Conservation (phyloP, 2,329 filamentous ascomycete genomes). For the Colletotrichum zoysiae region DNA sequence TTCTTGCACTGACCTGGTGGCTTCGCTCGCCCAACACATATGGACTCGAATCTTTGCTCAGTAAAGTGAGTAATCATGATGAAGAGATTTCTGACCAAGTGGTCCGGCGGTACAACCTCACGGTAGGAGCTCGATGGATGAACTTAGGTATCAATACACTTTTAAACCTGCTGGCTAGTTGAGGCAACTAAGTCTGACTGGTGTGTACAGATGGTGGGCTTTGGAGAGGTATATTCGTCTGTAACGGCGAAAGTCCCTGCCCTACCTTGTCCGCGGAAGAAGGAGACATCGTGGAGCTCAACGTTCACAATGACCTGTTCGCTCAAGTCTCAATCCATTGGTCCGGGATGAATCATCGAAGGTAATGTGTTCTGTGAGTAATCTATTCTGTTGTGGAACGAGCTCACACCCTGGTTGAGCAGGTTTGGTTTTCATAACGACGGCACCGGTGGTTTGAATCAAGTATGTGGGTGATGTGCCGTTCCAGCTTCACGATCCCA, state of each 20-base stretch:
- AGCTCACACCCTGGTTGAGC: not conserved
- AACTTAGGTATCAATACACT: constrained; percentile 13
- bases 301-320: constrained; percentile 27
- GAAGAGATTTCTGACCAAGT: not conserved
- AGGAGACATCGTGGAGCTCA: constrained; percentile 26
- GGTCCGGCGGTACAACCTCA: constrained; percentile 16
- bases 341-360: constrained; percentile 30
- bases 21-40: not conserved
- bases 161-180: fast-evolving
- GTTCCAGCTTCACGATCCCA: too few relatives aligned
- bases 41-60: not conserved
- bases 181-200: not conserved
- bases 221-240: constrained; percentile 29
- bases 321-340: constrained; percentile 23
- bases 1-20: not conserved
- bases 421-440: constrained; percentile 32
- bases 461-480: not conserved
- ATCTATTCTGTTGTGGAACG: fast-evolving
- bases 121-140: constrained; percentile 23
- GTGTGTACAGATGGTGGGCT: constrained; percentile 8
- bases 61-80: not conserved
- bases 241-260: constrained; percentile 26
- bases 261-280: constrained; percentile 22
- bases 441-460: constrained; percentile 27
- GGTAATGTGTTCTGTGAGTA: not conserved